phyloP scores from a whole-genome alignment of 1,284 basidiomycete genomes.

The Apiotrichum laibachii region DNA sequence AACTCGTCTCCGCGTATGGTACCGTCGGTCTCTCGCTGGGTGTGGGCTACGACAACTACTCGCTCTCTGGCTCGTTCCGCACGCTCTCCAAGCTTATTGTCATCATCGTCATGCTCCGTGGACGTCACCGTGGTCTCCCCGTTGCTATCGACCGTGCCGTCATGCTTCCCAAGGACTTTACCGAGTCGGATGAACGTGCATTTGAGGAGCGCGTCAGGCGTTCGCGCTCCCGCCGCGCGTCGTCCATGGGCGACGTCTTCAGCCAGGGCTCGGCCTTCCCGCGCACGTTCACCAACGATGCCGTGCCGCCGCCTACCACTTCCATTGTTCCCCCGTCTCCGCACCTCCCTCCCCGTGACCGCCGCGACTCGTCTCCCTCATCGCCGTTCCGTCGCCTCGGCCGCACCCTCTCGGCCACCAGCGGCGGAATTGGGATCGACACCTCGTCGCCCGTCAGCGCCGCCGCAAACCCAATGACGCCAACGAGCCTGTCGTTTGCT shows the following conservation, averaged over 20 bases:
- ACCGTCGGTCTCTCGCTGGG: slow-evolving; percentile 83
- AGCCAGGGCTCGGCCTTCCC: slow-evolving; percentile 10
- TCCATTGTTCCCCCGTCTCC: not conserved
- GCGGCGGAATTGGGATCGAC: too few species aligned
- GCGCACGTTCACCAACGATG: slow-evolving; percentile 9
- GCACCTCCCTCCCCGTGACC: not conserved
- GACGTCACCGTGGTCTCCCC: slow-evolving; percentile 44
- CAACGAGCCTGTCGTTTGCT: not conserved
- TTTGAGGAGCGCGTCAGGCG: slow-evolving; percentile 35
- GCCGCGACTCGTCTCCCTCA: not conserved
- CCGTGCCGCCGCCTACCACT: not conserved
- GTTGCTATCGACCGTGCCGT: slow-evolving; percentile 51
- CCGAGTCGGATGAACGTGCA: slow-evolving; percentile 39
- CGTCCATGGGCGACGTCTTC: slow-evolving; percentile 5
- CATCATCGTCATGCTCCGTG: slow-evolving; percentile 45
- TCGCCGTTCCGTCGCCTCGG: slow-evolving; percentile 1
- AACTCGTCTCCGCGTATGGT: slow-evolving; percentile 78
- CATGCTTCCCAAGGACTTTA: slow-evolving; percentile 50
- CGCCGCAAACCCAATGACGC: not conserved
- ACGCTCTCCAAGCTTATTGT: slow-evolving; percentile 44
- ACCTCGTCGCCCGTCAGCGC: not conserved
- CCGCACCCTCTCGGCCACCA: not conserved
- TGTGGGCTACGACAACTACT: slow-evolving; percentile 57
- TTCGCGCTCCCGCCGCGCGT: slow-evolving; percentile 13
- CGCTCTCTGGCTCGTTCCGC: slow-evolving; percentile 37